Conservation (phyloP, 2,329 filamentous ascomycete species). For the Zymoseptoria crescenta region DNA sequence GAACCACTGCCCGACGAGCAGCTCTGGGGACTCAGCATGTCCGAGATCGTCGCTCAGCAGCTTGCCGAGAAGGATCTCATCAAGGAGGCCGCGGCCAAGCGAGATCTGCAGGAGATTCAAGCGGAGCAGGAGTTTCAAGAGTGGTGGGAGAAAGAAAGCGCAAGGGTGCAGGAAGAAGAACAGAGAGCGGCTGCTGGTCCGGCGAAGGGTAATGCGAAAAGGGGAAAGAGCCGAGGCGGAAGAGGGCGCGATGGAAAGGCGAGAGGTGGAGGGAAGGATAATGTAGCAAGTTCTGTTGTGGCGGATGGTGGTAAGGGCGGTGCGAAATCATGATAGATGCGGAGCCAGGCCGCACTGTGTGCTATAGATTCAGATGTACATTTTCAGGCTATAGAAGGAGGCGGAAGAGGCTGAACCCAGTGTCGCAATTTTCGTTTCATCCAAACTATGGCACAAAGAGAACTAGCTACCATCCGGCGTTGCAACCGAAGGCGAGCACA, state of each 20-base stretch:
- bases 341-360: background rate
- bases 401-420: background rate
- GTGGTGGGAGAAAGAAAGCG: conserved; percentile 88
- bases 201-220: conserved; percentile 13
- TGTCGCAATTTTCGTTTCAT: background rate
- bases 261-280: conserved; percentile 3
- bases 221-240: conserved; percentile 13
- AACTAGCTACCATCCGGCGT: background rate
- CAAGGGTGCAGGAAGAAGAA: conserved; percentile 44
- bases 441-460: background rate
- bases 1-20: conserved; percentile 55
- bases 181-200: conserved; percentile 10
- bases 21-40: conserved; percentile 64
- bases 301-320: background rate
- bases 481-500: background rate
- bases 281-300: background rate
- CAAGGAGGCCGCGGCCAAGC: conserved; percentile 75
- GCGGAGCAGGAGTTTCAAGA: conserved; percentile 94
- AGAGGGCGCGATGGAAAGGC: conserved; percentile 10
- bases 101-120: conserved; percentile 89
- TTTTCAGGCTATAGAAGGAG: background rate
- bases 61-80: conserved; percentile 74
- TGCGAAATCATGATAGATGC: background rate
- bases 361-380: background rate
- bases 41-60: conserved; percentile 83